Evolutionary conservation across 202 grass and related monocot species (phyloP).

Genomic region (Thinopyrum obtusiflorum): DNA sequence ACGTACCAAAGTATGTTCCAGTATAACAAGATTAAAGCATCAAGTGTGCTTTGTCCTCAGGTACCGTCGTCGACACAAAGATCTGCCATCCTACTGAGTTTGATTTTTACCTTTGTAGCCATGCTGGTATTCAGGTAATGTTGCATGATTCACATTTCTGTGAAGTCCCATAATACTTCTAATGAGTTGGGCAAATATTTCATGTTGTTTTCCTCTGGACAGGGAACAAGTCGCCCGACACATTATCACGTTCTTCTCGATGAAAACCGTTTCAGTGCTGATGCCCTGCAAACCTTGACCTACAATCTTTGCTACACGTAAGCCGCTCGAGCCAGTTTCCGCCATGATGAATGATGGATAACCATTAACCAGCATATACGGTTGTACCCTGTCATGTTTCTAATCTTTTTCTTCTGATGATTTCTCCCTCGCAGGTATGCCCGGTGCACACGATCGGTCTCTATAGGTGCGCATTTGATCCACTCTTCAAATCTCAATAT

Average conservation of each 20-base stretch:
- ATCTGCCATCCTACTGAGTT: slow-evolving; percentile 86
- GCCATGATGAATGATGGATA: not conserved
- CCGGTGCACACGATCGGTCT: slow-evolving; percentile 62
- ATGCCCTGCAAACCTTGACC: slow-evolving; percentile 54
- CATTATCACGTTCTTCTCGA: slow-evolving; percentile 74
- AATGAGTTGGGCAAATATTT: not conserved
- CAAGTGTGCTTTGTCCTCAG: slow-evolving; percentile 12
- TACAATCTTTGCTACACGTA: slow-evolving; percentile 79
- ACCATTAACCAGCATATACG: no score
- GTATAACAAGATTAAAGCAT: not conserved
- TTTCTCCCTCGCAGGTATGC: slow-evolving; percentile 47
- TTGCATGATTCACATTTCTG: not conserved
- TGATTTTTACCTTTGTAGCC: slow-evolving; percentile 82
- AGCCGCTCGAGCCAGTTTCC: not conserved
- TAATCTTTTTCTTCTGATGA: not conserved
- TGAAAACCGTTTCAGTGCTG: slow-evolving; percentile 56
- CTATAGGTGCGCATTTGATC: slow-evolving; percentile 41
- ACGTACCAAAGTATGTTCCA: not conserved
- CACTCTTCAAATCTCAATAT: not conserved
- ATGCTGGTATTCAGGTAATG: slow-evolving; percentile 64
- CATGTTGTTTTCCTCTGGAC: not conserved
- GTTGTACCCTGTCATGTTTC: not conserved
- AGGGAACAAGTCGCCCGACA: slow-evolving; percentile 64
- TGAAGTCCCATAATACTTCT: not conserved
- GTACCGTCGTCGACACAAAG: slow-evolving; percentile 68